phyloP scores from a whole-genome alignment of 345 rosid species.

The Trapa bicornis region DNA sequence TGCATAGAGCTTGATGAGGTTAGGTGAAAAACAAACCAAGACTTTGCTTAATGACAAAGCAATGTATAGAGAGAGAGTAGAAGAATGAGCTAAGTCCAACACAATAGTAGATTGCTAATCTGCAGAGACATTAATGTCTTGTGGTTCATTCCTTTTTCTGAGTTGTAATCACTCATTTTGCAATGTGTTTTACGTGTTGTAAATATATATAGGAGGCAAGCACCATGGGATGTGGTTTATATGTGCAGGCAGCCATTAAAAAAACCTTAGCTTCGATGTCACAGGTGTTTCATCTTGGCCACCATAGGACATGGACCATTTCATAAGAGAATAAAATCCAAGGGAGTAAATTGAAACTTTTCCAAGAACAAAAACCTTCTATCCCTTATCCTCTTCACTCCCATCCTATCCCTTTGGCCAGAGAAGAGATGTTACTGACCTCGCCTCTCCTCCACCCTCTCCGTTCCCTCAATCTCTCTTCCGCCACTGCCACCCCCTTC shows the following conservation, averaged over 20 bases:
- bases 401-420: not conserved
- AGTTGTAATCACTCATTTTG: not conserved
- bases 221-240: not conserved
- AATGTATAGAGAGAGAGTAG: conserved; percentile 2
- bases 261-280: not conserved
- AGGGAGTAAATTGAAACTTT: not conserved
- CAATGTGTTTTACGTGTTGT: not conserved
- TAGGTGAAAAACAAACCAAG: not conserved
- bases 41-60: not conserved
- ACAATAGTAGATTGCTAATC: not conserved
- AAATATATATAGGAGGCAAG: not conserved
- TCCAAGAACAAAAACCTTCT: not conserved
- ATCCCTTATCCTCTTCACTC: conserved; percentile 1
- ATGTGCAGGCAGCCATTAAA: not conserved
- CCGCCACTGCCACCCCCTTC: conserved; percentile 8
- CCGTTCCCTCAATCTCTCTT: conserved; percentile 5
- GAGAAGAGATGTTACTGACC: not conserved
- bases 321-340: not conserved
- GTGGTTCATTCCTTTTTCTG: not conserved
- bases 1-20: not conserved
- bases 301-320: not conserved
- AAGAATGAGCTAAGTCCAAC: not conserved
- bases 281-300: not conserved
- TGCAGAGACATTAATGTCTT: not conserved
- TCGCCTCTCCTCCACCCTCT: conserved; percentile 2